These are phyloP conservation scores for Clavispora santaluciae DNA, from an alignment of 805 yeast species.

Conservation along the genomic window DNA sequence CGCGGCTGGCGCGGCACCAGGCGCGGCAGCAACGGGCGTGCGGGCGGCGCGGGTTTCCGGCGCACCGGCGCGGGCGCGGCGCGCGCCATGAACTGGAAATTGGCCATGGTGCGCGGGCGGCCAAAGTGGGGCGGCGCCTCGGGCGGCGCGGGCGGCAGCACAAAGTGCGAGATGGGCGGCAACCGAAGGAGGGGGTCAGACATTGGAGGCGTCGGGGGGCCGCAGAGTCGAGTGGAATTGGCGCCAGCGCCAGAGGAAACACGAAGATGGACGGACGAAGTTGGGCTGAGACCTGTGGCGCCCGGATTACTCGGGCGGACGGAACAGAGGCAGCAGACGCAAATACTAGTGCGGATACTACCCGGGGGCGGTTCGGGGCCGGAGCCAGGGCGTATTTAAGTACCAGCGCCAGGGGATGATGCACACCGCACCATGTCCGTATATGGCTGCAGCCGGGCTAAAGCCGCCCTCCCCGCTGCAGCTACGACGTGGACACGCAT, in stretches of 20 bases:
- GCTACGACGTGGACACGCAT: background rate
- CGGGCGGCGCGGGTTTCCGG: background rate
- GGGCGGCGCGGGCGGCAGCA: background rate
- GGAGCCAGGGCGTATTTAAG: too few species aligned
- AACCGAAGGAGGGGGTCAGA: background rate
- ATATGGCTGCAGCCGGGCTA: too few species aligned
- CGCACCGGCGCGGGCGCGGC: background rate
- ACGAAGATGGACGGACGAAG: too few species aligned
- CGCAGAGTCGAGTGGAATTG: too few species aligned
- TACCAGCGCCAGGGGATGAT: background rate
- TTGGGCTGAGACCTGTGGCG: too few species aligned
- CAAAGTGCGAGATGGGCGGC: conserved; percentile 1
- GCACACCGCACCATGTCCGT: too few species aligned
- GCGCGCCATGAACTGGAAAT: background rate
- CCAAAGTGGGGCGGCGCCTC: background rate
- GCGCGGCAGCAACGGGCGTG: background rate
- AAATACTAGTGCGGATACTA: too few species aligned
- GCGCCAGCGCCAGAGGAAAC: too few species aligned
- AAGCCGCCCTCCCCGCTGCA: background rate
- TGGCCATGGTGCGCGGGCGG: background rate
- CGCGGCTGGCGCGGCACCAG: background rate
- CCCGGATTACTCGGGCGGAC: too few species aligned
- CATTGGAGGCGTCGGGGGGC: too few species aligned
- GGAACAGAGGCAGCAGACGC: too few species aligned
- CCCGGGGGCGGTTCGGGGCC: too few species aligned